phyloP scores from a whole-genome alignment of 441 rosid genomes.

The Mallotus japonicus region DNA sequence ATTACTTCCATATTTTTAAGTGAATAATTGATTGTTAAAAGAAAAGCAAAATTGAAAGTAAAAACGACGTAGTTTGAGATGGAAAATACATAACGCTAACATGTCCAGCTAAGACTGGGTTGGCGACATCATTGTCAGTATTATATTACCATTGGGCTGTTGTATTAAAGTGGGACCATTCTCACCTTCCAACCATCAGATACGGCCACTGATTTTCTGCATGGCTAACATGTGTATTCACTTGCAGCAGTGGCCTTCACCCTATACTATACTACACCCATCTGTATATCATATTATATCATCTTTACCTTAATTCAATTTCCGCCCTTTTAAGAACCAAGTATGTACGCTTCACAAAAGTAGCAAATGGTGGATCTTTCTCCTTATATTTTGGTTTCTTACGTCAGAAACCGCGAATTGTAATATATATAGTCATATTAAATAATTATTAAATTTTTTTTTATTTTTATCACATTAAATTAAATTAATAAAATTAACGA shows the following conservation, averaged over 20 bases:
- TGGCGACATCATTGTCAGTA: slow-evolving; percentile 41
- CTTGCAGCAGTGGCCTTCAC: neutral
- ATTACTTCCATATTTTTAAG: too few relatives aligned
- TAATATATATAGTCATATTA: too few relatives aligned
- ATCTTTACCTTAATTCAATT: neutral
- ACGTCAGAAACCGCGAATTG: too few relatives aligned
- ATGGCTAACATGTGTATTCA: slow-evolving; percentile 34
- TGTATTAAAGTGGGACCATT: slow-evolving; percentile 15
- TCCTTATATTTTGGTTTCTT: too few relatives aligned
- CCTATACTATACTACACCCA: neutral
- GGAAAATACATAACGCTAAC: slow-evolving; percentile 7
- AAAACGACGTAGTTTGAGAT: neutral
- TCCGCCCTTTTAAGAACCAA: too few relatives aligned
- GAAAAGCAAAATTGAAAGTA: too few relatives aligned
- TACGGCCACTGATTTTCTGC: slow-evolving; percentile 24
- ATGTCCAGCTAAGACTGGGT: slow-evolving; percentile 33
- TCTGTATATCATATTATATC: neutral
- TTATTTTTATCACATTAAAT: too few relatives aligned
- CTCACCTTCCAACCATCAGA: neutral
- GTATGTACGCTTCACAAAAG: too few relatives aligned
- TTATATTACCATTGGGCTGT: slow-evolving; percentile 19
- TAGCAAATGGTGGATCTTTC: too few relatives aligned
- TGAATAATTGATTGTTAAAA: too few relatives aligned
- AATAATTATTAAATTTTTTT: too few relatives aligned
- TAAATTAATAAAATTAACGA: too few relatives aligned